Base-by-base conservation (phyloP, 225 moss, liverwort and hornwort genomes). In the Ulota crispa region DNA sequence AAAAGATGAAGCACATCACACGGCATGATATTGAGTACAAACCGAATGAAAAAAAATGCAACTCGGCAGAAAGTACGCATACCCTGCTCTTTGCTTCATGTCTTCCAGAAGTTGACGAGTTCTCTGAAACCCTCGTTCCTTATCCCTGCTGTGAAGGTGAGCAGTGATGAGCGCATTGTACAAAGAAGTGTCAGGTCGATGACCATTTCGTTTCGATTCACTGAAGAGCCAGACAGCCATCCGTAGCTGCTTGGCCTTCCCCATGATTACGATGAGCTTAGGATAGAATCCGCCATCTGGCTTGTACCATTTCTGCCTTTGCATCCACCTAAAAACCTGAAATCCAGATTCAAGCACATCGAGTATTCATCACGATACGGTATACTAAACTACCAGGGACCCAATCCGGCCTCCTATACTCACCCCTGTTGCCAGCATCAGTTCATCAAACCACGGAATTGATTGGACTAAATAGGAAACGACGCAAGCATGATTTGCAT, bases 271-370 rank as follows among this genome's bases (percentile, higher is more conserved):
- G 42, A 98, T 93, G 57, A 98, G 87, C 83, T 98, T 98, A 9
- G 93, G 83, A 72, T 93, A 95, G 83, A 91, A 98, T 26, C 95
- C 98, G 78, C 64, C 88, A 78, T 95, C 94, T 32, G 88, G 83
- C 84, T 88, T 98, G 83, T 93, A 98, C 98, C 98, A 98, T 77
- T 89, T 93, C 80, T 98, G 95, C n/a, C 72, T 52, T 74, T 98
- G 98, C 82, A 98, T 94, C 98, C 98, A 98, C 85, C 98, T 87
- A 79, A 98, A 95, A 64, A 95, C 92, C 97, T 97, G 85, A 76
- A 77, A 84, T 30, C 59, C 16, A 13, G 2, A 72, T 73, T 57
- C 71, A 71, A 75, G 60, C 42, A 67, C 43, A 61, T 64, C 76
- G 43, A 73, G 15, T 41, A 52, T 52, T 78, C 36, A 64, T 78